phyloP scores from a whole-genome alignment of 208 protist genomes.

The Leptomonas seymouri region DNA sequence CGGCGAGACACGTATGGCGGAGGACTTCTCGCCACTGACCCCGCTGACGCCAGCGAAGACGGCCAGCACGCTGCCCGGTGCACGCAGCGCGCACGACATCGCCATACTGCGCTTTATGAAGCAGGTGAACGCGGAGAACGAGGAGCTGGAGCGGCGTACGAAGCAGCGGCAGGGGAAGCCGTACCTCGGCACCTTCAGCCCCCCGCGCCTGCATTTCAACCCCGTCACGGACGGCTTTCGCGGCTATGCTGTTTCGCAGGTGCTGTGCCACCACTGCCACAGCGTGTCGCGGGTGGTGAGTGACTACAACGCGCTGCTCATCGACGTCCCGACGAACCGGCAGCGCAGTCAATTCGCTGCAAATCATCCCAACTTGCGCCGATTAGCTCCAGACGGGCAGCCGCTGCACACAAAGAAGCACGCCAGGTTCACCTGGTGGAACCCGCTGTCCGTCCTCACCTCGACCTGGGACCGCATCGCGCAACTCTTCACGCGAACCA shows the following conservation, averaged over 20 bases:
- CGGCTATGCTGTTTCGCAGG: slow-evolving; percentile 73
- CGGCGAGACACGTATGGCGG: slow-evolving; percentile 13
- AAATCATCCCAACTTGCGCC: slow-evolving; percentile 55
- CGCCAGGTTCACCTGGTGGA: slow-evolving; percentile 53
- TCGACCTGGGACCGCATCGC: slow-evolving; percentile 25
- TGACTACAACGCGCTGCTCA: slow-evolving; percentile 70
- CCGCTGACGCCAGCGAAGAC: not conserved
- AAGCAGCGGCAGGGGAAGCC: slow-evolving; percentile 39
- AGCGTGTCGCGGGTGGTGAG: slow-evolving; percentile 67
- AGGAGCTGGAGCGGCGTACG: slow-evolving; percentile 46
- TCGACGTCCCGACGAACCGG: slow-evolving; percentile 65
- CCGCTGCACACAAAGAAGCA: slow-evolving; percentile 31
- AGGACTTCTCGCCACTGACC: slow-evolving; percentile 16
- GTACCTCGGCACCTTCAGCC: slow-evolving; percentile 41
- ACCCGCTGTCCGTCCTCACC: slow-evolving; percentile 48
- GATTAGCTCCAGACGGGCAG: slow-evolving; percentile 31
- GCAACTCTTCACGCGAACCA: slow-evolving; percentile 28
- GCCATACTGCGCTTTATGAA: slow-evolving; percentile 59
- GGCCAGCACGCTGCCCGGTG: slow-evolving; percentile 11
- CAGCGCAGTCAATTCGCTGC: slow-evolving; percentile 58
- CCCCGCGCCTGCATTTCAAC: slow-evolving; percentile 65
- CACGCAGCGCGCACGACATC: slow-evolving; percentile 40
- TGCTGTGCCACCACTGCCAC: slow-evolving; percentile 72
- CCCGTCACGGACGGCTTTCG: slow-evolving; percentile 78
- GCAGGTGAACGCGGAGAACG: slow-evolving; percentile 73